Evolutionary conservation across 129 eudicot species (phyloP).

Genomic region (Arctium minus): DNA sequence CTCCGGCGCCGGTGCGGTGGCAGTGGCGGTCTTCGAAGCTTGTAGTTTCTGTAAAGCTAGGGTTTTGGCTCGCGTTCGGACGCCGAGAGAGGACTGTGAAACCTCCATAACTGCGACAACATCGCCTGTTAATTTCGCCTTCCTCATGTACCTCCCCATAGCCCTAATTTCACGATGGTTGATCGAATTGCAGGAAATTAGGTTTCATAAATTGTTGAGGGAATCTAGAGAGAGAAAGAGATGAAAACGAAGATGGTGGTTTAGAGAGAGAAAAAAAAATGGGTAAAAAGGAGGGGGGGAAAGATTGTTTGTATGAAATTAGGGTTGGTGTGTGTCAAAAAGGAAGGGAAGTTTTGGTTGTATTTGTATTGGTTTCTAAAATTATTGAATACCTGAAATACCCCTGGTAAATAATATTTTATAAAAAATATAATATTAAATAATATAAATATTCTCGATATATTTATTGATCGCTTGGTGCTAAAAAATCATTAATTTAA

Average conservation of each 20-base stretch:
- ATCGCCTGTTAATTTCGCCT: constrained; percentile 45
- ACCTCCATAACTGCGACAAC: constrained; percentile 46
- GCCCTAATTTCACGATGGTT: not conserved
- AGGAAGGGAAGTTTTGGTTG: constrained; percentile 9
- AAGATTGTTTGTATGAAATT: constrained; percentile 15
- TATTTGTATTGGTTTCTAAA: constrained; percentile 13
- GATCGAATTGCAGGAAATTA: not conserved
- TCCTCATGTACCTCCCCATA: constrained; percentile 75
- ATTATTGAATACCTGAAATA: not conserved
- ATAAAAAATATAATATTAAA: not conserved
- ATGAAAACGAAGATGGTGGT: constrained; percentile 7
- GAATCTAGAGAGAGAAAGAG: constrained; percentile 3
- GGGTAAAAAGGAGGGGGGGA: constrained; percentile 3
- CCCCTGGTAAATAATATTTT: constrained; percentile 1
- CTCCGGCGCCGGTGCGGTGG: constrained; percentile 4
- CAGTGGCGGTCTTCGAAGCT: constrained; percentile 20
- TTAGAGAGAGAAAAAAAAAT: constrained; percentile 12
- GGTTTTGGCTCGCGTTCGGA: constrained; percentile 87
- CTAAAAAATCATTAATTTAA: too few relatives aligned
- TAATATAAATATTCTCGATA: not conserved
- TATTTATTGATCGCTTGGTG: too few relatives aligned
- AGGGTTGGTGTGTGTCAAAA: constrained; percentile 22
- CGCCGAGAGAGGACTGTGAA: constrained; percentile 55
- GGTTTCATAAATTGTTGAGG: constrained; percentile 15
- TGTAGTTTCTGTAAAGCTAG: constrained; percentile 65